Conservation (phyloP, 2,329 filamentous ascomycete genomes). For the Myriangium duriaei region DNA sequence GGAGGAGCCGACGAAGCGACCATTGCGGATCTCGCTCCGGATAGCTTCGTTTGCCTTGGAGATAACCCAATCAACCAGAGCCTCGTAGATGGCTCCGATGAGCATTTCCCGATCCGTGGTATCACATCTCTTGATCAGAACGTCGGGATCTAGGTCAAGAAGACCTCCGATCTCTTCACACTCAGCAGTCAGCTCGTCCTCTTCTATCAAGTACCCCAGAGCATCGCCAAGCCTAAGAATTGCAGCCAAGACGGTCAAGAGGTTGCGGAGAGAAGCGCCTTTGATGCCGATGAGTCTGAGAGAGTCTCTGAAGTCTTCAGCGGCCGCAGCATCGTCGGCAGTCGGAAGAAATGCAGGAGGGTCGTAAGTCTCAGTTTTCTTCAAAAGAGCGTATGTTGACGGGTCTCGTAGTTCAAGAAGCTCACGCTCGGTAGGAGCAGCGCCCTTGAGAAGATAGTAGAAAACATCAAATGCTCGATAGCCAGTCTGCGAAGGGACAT, state of each 20-base stretch:
- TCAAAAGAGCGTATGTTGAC: constrained; percentile 64
- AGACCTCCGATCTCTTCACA: constrained; percentile 84
- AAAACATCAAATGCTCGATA: constrained; percentile 95
- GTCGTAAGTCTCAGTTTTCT: constrained; percentile 71
- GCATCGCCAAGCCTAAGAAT: constrained; percentile 87
- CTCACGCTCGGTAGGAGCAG: constrained; percentile 80
- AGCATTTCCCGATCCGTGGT: constrained; percentile 74
- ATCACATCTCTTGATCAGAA: constrained; percentile 64
- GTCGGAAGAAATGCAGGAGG: constrained; percentile 83
- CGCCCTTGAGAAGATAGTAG: constrained; percentile 89
- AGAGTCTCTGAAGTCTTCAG: constrained; percentile 80
- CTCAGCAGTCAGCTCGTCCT: constrained; percentile 69
- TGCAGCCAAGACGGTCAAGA: constrained; percentile 76
- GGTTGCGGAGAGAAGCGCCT: constrained; percentile 64
- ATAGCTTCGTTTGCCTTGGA: constrained; percentile 80
- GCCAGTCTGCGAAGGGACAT: constrained; percentile 65
- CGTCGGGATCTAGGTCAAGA: constrained; percentile 74
- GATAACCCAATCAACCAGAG: constrained; percentile 90
- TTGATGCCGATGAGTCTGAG: constrained; percentile 91
- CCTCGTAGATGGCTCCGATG: constrained; percentile 81
- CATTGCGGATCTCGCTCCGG: constrained; percentile 55
- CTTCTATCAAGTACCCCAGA: constrained; percentile 70
- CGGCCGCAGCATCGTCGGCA: constrained; percentile 81
- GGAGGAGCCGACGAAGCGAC: constrained; percentile 54
- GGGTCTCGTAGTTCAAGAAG: constrained; percentile 70